phyloP scores from a whole-genome alignment of 805 yeast species.

The Sugiyamaella mastotermitis region DNA sequence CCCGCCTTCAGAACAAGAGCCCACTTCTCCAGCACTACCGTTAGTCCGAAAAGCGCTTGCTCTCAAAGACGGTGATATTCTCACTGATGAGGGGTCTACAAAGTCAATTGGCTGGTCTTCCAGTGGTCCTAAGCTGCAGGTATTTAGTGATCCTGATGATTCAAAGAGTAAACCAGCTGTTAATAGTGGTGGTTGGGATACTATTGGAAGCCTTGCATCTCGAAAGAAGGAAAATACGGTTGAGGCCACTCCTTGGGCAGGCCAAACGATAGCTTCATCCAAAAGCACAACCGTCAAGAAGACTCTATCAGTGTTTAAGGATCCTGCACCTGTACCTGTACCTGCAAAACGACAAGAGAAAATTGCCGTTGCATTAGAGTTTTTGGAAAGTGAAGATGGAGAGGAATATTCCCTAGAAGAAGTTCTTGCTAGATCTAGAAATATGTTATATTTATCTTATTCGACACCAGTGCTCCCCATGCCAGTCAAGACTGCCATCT shows the following conservation, averaged over 20 bases:
- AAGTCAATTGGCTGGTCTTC: constrained; percentile 1
- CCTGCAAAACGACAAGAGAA: constrained; percentile 16
- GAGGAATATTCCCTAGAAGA: constrained; percentile 63
- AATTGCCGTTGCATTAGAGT: constrained; percentile 20
- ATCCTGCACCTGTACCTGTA: constrained; percentile 10
- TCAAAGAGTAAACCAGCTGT: constrained; percentile 15
- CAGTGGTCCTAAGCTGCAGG: constrained; percentile 33
- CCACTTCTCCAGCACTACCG: constrained; percentile 33
- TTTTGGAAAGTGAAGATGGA: constrained; percentile 21
- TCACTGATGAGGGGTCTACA: constrained; percentile 10
- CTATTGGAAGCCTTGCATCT: constrained; percentile 42
- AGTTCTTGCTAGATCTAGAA: constrained; percentile 48
- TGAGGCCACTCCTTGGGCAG: constrained; percentile 54
- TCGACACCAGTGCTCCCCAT: constrained; percentile 23
- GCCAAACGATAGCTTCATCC: constrained; percentile 38
- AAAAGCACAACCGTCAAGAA: constrained; percentile 4
- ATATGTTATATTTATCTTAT: constrained; percentile 17
- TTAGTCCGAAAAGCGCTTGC: constrained; percentile 31
- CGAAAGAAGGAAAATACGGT: constrained; percentile 61
- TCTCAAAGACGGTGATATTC: constrained; percentile 31
- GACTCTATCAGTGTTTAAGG: constrained; percentile 13
- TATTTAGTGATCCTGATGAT: constrained; percentile 35
- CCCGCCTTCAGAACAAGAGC: constrained; percentile 24
- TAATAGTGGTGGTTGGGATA: constrained; percentile 33
- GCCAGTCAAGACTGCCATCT: not conserved